phyloP scores from a whole-genome alignment of 192 early-diverging fungal species.

The Entomortierella chlamydospora region DNA sequence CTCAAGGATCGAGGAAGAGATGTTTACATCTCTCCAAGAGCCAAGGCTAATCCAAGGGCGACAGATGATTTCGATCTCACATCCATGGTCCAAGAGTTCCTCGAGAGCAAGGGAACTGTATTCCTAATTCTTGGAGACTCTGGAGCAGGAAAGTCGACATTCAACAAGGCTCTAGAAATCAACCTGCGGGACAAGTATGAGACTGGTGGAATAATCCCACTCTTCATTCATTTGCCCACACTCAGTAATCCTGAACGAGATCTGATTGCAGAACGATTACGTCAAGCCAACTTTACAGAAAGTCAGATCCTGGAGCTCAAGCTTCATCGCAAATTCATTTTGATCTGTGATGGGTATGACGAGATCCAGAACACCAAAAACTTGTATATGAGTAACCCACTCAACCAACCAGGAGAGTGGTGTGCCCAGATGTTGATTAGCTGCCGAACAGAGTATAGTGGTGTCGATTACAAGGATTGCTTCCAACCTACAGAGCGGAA shows the following conservation, averaged over 20 bases:
- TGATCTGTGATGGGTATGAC: constrained; percentile 16
- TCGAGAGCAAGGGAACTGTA: background rate
- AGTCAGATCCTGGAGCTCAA: background rate
- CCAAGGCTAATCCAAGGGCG: no score
- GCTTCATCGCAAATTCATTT: background rate
- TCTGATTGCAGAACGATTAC: constrained; percentile 1
- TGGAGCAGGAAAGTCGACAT: constrained; percentile 9
- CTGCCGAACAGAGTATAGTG: constrained; percentile 6
- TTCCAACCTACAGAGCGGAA: background rate
- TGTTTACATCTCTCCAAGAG: no score
- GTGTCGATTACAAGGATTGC: background rate
- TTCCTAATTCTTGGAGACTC: constrained; percentile 3
- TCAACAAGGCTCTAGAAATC: background rate
- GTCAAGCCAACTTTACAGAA: background rate
- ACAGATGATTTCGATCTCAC: no score
- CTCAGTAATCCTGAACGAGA: background rate
- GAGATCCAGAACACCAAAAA: background rate
- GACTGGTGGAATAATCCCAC: background rate
- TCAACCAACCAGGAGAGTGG: background rate
- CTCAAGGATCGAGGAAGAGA: no score
- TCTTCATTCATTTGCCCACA: background rate
- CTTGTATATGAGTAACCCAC: background rate
- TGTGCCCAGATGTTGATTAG: constrained; percentile 7
- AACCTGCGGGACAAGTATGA: constrained; percentile 1
- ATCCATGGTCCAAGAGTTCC: background rate